A percentile compares a stretch with the other conserved stretches of the same genome.
These are phyloP conservation scores for Rhododendron simsii DNA, from an alignment of 148 eudicot species.

Conservation along the genomic window DNA sequence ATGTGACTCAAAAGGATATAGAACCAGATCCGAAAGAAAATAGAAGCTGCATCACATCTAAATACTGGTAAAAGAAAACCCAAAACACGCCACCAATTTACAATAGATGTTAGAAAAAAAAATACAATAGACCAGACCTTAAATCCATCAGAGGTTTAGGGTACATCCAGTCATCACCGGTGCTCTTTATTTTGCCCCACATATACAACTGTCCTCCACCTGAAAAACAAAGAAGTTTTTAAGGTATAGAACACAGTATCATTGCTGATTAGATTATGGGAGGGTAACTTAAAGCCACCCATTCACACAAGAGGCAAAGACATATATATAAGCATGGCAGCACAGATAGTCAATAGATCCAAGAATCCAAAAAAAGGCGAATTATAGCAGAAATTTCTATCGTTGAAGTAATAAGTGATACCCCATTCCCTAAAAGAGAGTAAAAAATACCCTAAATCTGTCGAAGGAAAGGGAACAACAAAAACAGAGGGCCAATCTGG, in stretches of 20 bases:
- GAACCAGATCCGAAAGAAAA: neutral
- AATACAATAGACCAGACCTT: slow-evolving; percentile 42
- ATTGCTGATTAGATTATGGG: neutral
- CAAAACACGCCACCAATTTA: neutral
- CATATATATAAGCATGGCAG: neutral
- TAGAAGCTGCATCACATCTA: neutral
- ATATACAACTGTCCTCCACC: slow-evolving; percentile 97
- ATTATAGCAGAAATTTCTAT: neutral
- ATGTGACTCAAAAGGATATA: neutral
- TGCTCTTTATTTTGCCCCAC: slow-evolving; percentile 94
- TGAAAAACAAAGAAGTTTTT: slow-evolving; percentile 22
- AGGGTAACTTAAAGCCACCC: neutral
- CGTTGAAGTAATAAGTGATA: neutral
- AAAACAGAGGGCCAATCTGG: neutral
- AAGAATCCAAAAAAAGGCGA: neutral
- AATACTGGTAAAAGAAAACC: neutral
- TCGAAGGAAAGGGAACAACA: neutral
- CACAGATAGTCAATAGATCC: neutral
- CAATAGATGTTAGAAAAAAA: neutral
- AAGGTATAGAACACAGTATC: neutral
- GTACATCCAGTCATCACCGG: slow-evolving; percentile 98
- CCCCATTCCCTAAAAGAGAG: neutral
- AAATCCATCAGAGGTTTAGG: slow-evolving; percentile 97
- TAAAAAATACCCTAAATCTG: neutral
- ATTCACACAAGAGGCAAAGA: neutral